phyloP scores from a whole-genome alignment of 1,284 basidiomycete species.

The Butyriboletus pseudospeciosus region DNA sequence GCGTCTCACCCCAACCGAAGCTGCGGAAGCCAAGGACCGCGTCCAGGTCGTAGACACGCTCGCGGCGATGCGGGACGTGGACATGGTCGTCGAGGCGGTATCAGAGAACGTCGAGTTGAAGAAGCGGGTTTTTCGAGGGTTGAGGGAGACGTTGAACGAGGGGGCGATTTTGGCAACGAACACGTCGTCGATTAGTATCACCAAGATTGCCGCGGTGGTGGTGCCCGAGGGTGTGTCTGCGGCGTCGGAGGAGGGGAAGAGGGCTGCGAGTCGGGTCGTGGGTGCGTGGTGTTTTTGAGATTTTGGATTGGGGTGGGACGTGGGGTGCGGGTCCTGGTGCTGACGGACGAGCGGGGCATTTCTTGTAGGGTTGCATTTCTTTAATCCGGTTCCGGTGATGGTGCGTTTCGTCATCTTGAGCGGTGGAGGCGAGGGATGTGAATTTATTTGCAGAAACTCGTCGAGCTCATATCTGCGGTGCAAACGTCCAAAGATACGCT shows the following conservation, averaged over 20 bases:
- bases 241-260: conserved; percentile 59
- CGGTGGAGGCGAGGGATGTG: neutral
- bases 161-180: conserved; percentile 87
- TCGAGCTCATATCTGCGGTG: conserved; percentile 88
- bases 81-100: conserved; percentile 92
- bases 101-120: conserved; percentile 85
- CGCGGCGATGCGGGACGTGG: conserved; percentile 65
- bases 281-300: conserved; percentile 41
- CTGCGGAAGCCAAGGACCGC: conserved; percentile 67
- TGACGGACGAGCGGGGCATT: neutral
- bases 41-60: conserved; percentile 57
- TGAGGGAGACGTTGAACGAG: conserved; percentile 66
- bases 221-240: conserved; percentile 53
- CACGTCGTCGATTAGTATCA: conserved; percentile 92
- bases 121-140: conserved; percentile 68
- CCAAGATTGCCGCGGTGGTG: conserved; percentile 84
- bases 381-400: conserved; percentile 96
- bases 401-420: conserved; percentile 38
- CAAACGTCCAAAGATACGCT: conserved; percentile 83
- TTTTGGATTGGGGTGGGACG: neutral
- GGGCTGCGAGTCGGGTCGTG: conserved; percentile 66
- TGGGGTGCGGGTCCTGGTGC: no score
- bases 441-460: conserved; percentile 62
- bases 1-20: conserved; percentile 68
- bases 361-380: conserved; percentile 78